Percentiles rank a stretch among this genome's conserved stretches.
Conservation (phyloP, 352 stramenopile species). For the Phytophthora sojae region DNA sequence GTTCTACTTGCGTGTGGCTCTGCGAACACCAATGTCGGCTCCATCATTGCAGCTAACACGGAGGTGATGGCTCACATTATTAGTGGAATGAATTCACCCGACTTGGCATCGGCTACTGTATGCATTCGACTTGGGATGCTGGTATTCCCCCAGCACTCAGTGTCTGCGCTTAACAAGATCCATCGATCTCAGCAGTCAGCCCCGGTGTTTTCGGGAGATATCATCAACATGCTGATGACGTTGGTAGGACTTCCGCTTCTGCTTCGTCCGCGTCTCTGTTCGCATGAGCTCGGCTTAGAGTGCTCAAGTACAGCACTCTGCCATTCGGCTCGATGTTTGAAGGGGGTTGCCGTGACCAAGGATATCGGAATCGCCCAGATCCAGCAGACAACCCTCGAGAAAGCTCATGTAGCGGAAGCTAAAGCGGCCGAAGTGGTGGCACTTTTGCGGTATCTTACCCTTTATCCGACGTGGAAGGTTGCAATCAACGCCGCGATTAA, state of each 20-base stretch:
- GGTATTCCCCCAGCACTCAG: slow-evolving; percentile 80
- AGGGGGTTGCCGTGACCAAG: slow-evolving; percentile 48
- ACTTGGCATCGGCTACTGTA: slow-evolving; percentile 74
- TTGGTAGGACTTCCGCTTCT: slow-evolving; percentile 72
- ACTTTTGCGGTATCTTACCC: slow-evolving; percentile 77
- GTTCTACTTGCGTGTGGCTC: slow-evolving; percentile 80
- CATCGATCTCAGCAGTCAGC: slow-evolving; percentile 48
- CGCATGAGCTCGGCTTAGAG: slow-evolving; percentile 84
- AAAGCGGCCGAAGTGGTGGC: slow-evolving; percentile 72
- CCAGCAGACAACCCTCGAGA: slow-evolving; percentile 52
- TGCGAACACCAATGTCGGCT: slow-evolving; percentile 62
- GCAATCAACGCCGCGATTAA: slow-evolving; percentile 74
- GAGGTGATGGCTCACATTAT: slow-evolving; percentile 74
- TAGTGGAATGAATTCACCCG: slow-evolving; percentile 61
- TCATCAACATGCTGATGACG: slow-evolving; percentile 69
- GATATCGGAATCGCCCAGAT: slow-evolving; percentile 37
- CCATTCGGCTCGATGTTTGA: slow-evolving; percentile 71
- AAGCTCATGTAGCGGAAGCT: slow-evolving; percentile 56
- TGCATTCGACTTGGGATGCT: slow-evolving; percentile 89
- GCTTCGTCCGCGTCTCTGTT: slow-evolving; percentile 72
- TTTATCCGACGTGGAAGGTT: slow-evolving; percentile 83
- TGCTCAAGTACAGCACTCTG: slow-evolving; percentile 70
- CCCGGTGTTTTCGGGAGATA: slow-evolving; percentile 35
- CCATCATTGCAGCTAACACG: slow-evolving; percentile 63
- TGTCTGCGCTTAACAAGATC: slow-evolving; percentile 79